Base-by-base conservation (phyloP, 176 grass and related monocot species). In the Musa acuminata region DNA sequence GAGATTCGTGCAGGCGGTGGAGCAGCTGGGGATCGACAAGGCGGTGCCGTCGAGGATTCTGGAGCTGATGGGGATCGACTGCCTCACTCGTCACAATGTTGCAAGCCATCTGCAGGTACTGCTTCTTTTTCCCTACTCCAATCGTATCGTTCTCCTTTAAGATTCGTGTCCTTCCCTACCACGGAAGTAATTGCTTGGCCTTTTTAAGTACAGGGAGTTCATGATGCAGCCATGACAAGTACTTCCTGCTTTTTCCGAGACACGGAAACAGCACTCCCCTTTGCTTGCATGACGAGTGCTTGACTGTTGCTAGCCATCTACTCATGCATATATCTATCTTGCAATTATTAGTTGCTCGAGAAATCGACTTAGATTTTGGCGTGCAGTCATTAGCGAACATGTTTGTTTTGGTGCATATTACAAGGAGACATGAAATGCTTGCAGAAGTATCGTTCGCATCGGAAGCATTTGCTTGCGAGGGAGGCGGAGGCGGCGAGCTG, bases 371-470 rank as follows among this genome's bases (percentile, higher is more conserved):
- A 6, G 35, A 43, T 43, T 43, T 43, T 43, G 35, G 35, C 6
- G 35, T 43, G 4, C 35, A 43, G 35, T 43, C 35, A 43, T 29
- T 29, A 29, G 29, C 29, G 29, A 29, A 29, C 2, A 29, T 43
- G 4, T 43, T 6, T 43, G 35, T 43, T 43, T 6, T 43, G 35
- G 4, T 43, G 35, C 35, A 43, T 6, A 43, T 43, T 43, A 43
- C 35, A 43, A 43, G 35, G 35, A 43, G 35, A 43, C 35, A 43
- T 43, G 35, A 5, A 43, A 43, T 24, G 9, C 9, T 21, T 83
- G 59, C 90, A 99, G 96, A 99, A 99, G 53, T 99, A 99, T 54
- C 72, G 96, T 24, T 99, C 96, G 10, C 96, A 95, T 80, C 77
- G 86, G 71, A 99, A 99, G 75, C 91, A 99, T 64, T 70, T 94